These are phyloP conservation scores for Trichoderma simmonsii DNA, from an alignment of 2,329 filamentous ascomycete genomes.

Conservation along the genomic window DNA sequence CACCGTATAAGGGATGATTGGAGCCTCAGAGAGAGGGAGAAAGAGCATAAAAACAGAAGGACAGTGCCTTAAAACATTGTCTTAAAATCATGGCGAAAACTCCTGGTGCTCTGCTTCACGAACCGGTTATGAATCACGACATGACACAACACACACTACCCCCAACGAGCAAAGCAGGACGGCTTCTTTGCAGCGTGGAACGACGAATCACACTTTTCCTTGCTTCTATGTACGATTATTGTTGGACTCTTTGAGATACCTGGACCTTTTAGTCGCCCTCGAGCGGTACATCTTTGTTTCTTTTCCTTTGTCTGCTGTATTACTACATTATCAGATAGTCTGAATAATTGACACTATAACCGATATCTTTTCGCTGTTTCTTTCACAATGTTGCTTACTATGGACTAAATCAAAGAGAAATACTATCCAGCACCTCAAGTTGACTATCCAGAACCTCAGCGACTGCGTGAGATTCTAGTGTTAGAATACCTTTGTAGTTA, in stretches of 20 bases:
- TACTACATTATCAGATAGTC: not conserved
- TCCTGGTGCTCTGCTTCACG: not conserved
- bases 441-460: not conserved
- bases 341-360: not conserved
- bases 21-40: not conserved
- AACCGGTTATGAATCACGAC: constrained; percentile 9
- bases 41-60: not conserved
- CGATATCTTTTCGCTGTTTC: not conserved
- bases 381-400: not conserved
- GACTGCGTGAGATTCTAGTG: not conserved
- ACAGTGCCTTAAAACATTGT: not conserved
- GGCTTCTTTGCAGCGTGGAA: not conserved
- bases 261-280: not conserved
- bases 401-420: not conserved
- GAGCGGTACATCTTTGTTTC: not conserved
- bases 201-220: not conserved
- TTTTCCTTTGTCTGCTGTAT: not conserved
- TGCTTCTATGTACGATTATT: constrained; percentile 18
- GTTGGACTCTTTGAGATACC: constrained; percentile 13
- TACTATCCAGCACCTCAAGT: not conserved
- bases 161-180: not conserved
- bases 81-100: not conserved
- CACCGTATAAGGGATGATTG: not conserved
- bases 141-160: not conserved
- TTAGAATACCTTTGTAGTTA: not conserved